phyloP scores from a whole-genome alignment of 768 basidiomycete species.

The Podaxis mareebaensis region DNA sequence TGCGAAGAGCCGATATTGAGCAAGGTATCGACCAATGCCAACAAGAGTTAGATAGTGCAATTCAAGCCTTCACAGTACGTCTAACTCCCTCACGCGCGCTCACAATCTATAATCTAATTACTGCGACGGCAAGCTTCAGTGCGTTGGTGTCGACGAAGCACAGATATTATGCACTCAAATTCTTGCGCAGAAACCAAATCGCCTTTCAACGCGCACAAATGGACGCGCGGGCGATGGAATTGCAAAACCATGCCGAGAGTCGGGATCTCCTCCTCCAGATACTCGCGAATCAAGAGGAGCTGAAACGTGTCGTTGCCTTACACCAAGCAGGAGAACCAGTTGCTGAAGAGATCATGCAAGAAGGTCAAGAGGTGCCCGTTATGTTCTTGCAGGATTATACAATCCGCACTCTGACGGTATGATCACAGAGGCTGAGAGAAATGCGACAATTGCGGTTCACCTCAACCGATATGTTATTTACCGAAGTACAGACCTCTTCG shows the following conservation, averaged over 20 bases:
- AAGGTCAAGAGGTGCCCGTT: constrained; percentile 47
- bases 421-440: constrained; percentile 21
- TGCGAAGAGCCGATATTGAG: constrained; percentile 46
- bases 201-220: constrained; percentile 22
- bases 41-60: constrained; percentile 40
- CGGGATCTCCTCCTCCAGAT: constrained; percentile 41
- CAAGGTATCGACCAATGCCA: constrained; percentile 45
- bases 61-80: constrained; percentile 45
- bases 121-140: constrained; percentile 24
- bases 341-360: constrained; percentile 50
- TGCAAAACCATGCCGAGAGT: constrained; percentile 33
- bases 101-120: not conserved
- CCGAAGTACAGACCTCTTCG: constrained; percentile 21
- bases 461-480: constrained; percentile 8
- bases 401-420: constrained; percentile 5
- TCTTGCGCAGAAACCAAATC: constrained; percentile 6
- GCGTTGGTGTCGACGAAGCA: constrained; percentile 6
- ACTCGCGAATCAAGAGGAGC: constrained; percentile 33
- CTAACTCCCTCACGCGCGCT: not conserved
- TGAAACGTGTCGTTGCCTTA: constrained; percentile 30
- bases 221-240: constrained; percentile 28
- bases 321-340: constrained; percentile 41
- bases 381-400: not conserved
- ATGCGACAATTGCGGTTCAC: constrained; percentile 19
- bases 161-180: not conserved